Evolutionary conservation across 1,139 yeast genomes (phyloP), one percentile per base, ranked within the genome.

Genomic region (Suhomyces ambrosiae): DNA sequence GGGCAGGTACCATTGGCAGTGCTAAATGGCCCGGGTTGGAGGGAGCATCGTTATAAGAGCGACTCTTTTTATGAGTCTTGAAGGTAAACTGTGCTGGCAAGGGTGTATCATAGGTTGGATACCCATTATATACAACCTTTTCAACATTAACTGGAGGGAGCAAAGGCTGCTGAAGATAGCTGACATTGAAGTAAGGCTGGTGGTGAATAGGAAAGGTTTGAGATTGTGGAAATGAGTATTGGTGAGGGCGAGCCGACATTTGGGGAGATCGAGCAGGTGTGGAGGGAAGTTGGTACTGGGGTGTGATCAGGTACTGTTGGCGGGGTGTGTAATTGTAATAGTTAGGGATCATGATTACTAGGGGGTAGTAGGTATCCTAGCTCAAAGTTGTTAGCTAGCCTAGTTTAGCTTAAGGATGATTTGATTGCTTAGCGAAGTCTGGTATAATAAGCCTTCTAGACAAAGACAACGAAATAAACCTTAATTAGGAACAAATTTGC

Each of bases 101-200:
- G 21, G n/a, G 23, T n/a, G 19, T 6, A 10, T 33, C 36, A 13
- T 32, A 27, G 15, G 22, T 17, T 11, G 13, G 13, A 21, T 19
- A 19, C 9, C 22, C 22, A 11, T 9, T n/a, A 15, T n/a, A n/a
- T 7, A 12, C 12, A 9, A 7, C 14, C 9, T 18, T 14, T 19
- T 30, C 33, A 24, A 30, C 11, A 32, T 23, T 24, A 5, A 34
- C 37, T 3, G 37, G 37, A 2, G 44, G 42, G 8, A 38, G 35
- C 10, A 37, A 33, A n/a, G 35, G 41, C 12, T 27, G 34, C 8
- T 34, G 35, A 12, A 31, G 30, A 30, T 35, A 37, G 23, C 32
- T 37, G 15, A 30, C 14, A 24, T 26, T 31, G 32, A 30, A 34
- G 27, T 23, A 15, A 5, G 23, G 41, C 16, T 18, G 38, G 8